These are phyloP conservation scores for Aureobasidium leucospermi DNA, from an alignment of 2,329 filamentous ascomycete species.

Conservation along the genomic window DNA sequence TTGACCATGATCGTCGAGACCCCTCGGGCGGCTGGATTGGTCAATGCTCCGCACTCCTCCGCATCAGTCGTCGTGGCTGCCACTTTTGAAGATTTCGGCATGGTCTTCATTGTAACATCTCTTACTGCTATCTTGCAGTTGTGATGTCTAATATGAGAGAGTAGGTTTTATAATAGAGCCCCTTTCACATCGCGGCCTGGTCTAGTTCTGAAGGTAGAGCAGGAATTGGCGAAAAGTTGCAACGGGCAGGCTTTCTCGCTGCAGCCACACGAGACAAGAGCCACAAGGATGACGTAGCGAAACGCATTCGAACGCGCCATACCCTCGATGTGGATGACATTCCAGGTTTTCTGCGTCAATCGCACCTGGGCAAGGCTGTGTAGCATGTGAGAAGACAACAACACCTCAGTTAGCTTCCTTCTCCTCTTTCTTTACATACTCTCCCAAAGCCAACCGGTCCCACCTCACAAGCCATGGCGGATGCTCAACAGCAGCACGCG, in stretches of 20 bases:
- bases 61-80: background rate
- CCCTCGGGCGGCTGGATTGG: background rate
- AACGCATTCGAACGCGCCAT: background rate
- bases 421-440: background rate
- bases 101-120: background rate
- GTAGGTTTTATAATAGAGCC: background rate
- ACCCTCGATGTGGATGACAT: background rate
- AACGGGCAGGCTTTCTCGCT: background rate
- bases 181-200: background rate
- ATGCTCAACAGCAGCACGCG: conserved; percentile 36
- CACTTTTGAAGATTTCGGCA: background rate
- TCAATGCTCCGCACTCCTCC: background rate
- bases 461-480: conserved; percentile 31
- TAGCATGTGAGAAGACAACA: background rate
- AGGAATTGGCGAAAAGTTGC: conserved; percentile 1
- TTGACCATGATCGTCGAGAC: background rate
- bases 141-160: background rate
- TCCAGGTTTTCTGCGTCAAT: conserved; percentile 11
- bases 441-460: background rate
- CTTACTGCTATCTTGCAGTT: background rate
- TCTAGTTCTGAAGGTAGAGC: background rate
- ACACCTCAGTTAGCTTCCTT: background rate
- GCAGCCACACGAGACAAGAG: background rate
- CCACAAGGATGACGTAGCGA: background rate
- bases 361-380: background rate